Conservation (phyloP, 192 early-diverging fungal species). For the Backusella parvicylindrica region DNA sequence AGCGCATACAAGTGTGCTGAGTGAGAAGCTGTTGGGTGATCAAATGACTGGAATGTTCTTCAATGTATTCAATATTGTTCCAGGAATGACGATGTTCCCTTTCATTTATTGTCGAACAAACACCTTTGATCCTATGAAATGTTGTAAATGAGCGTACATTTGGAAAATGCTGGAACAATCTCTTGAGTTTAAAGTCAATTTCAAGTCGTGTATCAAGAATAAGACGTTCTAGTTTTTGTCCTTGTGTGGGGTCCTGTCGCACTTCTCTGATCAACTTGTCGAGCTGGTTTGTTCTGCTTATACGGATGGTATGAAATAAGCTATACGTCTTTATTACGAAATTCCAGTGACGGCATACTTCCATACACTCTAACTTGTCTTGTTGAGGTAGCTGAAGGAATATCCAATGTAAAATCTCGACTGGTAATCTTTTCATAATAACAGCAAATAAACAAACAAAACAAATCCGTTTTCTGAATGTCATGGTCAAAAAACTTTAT, state of each 20-base stretch:
- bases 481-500: neutral
- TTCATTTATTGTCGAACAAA: neutral
- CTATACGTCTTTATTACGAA: neutral
- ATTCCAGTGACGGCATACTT: neutral
- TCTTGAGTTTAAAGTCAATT: neutral
- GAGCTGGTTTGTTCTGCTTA: neutral
- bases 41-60: neutral
- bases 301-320: neutral
- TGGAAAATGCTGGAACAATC: neutral
- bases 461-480: neutral
- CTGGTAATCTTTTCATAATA: neutral
- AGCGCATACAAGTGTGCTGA: neutral
- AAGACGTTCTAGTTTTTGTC: neutral
- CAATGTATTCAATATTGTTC: neutral
- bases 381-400: neutral
- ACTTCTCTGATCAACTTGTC: neutral
- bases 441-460: neutral
- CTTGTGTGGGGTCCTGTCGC: neutral
- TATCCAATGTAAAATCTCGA: neutral
- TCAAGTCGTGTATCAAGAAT: neutral
- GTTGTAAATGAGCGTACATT: neutral
- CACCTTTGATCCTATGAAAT: neutral
- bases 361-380: neutral
- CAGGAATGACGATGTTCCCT: neutral
- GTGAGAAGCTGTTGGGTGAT: neutral